Percentiles rank a stretch among this genome's conserved stretches.
Conservation (phyloP, 345 rosid species). For the Eucalyptus regnans region DNA sequence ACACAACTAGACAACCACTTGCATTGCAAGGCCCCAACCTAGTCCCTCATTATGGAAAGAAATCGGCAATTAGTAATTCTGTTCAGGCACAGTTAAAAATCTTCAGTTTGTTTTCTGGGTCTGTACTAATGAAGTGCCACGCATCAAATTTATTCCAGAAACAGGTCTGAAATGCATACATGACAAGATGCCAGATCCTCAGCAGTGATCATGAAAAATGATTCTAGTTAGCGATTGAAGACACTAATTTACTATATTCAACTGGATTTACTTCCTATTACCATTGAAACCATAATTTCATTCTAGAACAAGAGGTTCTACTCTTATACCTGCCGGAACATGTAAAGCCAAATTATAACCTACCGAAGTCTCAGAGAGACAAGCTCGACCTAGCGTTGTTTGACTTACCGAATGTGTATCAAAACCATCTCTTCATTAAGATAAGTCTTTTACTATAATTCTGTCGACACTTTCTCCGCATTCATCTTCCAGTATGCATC, state of each 20-base stretch:
- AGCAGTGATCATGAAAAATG: not conserved
- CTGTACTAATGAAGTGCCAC: accelerated
- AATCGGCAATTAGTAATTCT: accelerated
- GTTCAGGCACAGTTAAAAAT: not conserved
- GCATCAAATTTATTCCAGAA: not conserved
- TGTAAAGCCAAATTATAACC: accelerated
- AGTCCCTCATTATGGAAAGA: not conserved
- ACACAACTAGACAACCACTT: not conserved
- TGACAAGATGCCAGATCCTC: not conserved
- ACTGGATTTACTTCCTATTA: not conserved
- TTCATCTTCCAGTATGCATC: not conserved
- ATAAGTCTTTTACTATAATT: not conserved
- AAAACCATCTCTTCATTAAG: not conserved
- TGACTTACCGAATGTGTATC: accelerated
- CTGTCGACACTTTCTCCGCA: not conserved
- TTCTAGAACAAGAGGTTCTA: not conserved
- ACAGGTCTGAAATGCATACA: not conserved
- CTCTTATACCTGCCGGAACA: accelerated
- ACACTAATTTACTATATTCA: not conserved
- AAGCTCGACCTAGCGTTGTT: accelerated
- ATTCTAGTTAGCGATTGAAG: not conserved
- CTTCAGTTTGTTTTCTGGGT: not conserved
- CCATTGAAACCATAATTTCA: not conserved
- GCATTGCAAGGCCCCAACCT: not conserved
- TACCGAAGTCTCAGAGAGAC: accelerated